A percentile compares a stretch with the other conserved stretches of the same genome.
These are phyloP conservation scores for Penicillium ochrochloron DNA, from an alignment of 495 filamentous ascomycete genomes.

Conservation along the genomic window DNA sequence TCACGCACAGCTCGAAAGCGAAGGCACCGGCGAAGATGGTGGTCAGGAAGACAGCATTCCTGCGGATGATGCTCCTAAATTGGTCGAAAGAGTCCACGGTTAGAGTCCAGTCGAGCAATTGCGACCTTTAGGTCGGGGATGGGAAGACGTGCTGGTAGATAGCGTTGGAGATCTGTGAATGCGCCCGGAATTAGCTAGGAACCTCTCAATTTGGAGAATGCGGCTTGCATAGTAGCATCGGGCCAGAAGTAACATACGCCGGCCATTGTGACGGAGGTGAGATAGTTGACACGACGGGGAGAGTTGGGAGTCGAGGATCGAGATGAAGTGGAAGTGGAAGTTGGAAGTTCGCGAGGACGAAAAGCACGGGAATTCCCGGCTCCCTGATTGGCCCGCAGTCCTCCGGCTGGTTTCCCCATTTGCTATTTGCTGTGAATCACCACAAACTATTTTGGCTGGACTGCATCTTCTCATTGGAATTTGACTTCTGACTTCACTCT, in stretches of 20 bases:
- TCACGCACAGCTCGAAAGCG: conserved; percentile 86
- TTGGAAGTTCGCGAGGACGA: conserved; percentile 40
- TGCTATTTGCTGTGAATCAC: conserved; percentile 11
- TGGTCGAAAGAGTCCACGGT: conserved; percentile 24
- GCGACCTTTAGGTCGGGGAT: conserved; percentile 24
- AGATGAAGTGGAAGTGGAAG: conserved; percentile 21
- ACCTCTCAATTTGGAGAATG: background rate
- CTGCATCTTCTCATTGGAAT: background rate
- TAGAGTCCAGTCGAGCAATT: conserved; percentile 25
- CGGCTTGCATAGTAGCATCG: background rate
- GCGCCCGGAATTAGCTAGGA: conserved; percentile 39
- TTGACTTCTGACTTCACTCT: background rate
- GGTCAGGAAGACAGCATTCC: conserved; percentile 84
- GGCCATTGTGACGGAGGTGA: conserved; percentile 55
- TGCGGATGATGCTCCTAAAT: conserved; percentile 78
- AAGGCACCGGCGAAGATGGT: conserved; percentile 87
- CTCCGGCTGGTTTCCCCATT: conserved; percentile 32
- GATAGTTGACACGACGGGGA: conserved; percentile 27
- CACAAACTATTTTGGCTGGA: conserved; percentile 2
- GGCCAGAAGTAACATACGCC: conserved; percentile 39
- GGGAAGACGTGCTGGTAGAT: conserved; percentile 81
- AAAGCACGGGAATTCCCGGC: conserved; percentile 52
- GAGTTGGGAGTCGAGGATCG: conserved; percentile 8
- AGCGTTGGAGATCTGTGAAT: conserved; percentile 57
- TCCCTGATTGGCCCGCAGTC: conserved; percentile 46